Percentiles rank a stretch among this genome's conserved stretches.
phyloP scores from a whole-genome alignment of 1,139 yeast genomes.

The Taphrina betulina region DNA sequence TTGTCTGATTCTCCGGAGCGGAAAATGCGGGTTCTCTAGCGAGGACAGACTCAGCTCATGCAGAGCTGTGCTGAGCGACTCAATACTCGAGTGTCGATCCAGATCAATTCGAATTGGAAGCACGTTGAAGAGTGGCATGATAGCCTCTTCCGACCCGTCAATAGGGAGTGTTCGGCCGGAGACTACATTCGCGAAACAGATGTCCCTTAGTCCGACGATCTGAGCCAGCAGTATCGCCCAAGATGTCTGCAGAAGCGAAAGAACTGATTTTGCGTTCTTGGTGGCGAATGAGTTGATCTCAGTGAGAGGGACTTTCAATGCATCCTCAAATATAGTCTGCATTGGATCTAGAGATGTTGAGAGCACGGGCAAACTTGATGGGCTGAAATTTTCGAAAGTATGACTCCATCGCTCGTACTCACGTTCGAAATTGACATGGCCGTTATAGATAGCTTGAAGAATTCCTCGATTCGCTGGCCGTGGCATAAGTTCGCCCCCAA shows the following conservation, averaged over 20 bases:
- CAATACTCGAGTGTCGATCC: background rate
- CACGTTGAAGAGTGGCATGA: slow-evolving; percentile 37
- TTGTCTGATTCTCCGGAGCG: slow-evolving; percentile 29
- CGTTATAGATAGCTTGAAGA: background rate
- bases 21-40: slow-evolving; percentile 33
- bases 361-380: slow-evolving; percentile 4
- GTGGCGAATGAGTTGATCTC: background rate
- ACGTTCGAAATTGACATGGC: background rate
- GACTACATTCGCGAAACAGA: slow-evolving; percentile 37
- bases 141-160: slow-evolving; percentile 31
- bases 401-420: background rate
- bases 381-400: background rate
- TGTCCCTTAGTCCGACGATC: slow-evolving; percentile 34
- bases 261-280: background rate
- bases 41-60: slow-evolving; percentile 7
- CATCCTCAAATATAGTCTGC: background rate
- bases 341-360: background rate
- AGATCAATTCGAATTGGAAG: slow-evolving; percentile 36
- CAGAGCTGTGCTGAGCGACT: slow-evolving; percentile 7
- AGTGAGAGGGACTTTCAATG: slow-evolving; percentile 1
- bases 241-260: slow-evolving; percentile 12
- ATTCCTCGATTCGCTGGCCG: slow-evolving; percentile 28
- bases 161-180: slow-evolving; percentile 35
- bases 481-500: background rate
- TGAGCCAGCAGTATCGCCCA: slow-evolving; percentile 16